A percentile compares a stretch with the other conserved stretches of the same genome.
These are phyloP conservation scores for Coemansia javaensis DNA, from an alignment of 192 early-diverging fungal species.

Conservation along the genomic window DNA sequence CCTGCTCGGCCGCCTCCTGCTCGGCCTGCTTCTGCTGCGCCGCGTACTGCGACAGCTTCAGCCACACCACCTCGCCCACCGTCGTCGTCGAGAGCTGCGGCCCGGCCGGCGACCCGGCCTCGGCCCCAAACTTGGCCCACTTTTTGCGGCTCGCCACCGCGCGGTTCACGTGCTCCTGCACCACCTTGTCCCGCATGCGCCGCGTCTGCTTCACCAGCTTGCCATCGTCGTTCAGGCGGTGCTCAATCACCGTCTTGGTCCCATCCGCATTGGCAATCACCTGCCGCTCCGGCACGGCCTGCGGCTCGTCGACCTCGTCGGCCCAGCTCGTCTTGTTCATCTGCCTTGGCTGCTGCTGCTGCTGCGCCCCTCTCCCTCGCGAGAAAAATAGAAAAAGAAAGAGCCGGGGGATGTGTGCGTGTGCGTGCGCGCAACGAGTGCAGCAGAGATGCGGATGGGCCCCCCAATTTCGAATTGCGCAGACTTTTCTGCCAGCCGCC, in stretches of 20 bases:
- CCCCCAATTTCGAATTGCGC: too few relatives aligned
- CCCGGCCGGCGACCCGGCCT: conserved; percentile 68
- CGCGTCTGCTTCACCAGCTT: conserved; percentile 87
- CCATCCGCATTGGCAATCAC: conserved; percentile 62
- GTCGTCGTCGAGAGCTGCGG: conserved; percentile 86
- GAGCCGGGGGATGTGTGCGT: too few relatives aligned
- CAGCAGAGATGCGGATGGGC: too few relatives aligned
- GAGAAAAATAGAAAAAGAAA: too few relatives aligned
- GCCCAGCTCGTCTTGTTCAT: conserved; percentile 62
- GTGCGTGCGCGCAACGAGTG: too few relatives aligned
- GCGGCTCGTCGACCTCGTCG: conserved; percentile 71
- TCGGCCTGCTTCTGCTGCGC: conserved; percentile 61
- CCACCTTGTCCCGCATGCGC: conserved; percentile 72
- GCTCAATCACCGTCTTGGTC: conserved; percentile 76
- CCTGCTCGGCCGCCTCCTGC: conserved; percentile 51
- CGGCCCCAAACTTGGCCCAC: conserved; percentile 87
- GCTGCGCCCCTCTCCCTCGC: too few relatives aligned
- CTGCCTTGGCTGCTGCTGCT: too few relatives aligned
- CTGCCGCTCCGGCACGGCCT: conserved; percentile 30
- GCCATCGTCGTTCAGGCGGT: conserved; percentile 82
- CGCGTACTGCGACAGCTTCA: conserved; percentile 71
- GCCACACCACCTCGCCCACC: conserved; percentile 77
- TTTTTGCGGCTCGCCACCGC: conserved; percentile 83
- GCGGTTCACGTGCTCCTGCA: conserved; percentile 78
- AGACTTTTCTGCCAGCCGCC: too few relatives aligned